Base-by-base conservation (phyloP, 2,329 filamentous ascomycete species). In the Diaporthe citri region DNA sequence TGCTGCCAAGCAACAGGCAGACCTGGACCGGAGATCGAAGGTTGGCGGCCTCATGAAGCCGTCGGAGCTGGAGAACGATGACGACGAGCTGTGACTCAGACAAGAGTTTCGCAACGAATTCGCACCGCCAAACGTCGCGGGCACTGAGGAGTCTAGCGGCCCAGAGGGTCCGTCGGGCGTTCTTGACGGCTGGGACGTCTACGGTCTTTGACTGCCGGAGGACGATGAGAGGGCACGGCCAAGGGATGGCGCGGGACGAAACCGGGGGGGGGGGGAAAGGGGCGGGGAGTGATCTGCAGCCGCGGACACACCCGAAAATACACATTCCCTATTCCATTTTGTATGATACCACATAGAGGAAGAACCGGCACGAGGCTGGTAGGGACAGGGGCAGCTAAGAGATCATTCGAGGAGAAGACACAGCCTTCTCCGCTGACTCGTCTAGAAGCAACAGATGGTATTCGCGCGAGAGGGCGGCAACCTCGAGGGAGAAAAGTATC, bases 21-120 rank as follows among this genome's bases (percentile, higher is more conserved):
- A 99, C 83, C 93, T 96, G 80, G 95, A 98, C 85, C 93, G 96
- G 79, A 92, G 95, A 77, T 94, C 96, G 86, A 98, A 98, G 89
- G 95, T 99, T 73, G 96, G 97, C 79, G 97, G 97, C 81, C 89
- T 99, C 76, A 88, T 99, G 81, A 98, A 99, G 88, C 97, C 97
- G 67, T 97, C 95, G n/a, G 97, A 99, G 84, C 91, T 99, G 82
- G 96, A 95, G 70, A 92, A 93, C 83, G 91, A 95, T 78, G 94
- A 96, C 80, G 94, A 96, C 81, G 94, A 96, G 85, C 89, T 96
- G 85, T 98, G 95, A 98, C 94, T 96, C 77, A 86, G 91, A 59
- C 84, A 91, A 83, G 93, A 95, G 83, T 84, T 94, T 62, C 87
- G 92, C 79, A 88, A 86, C 72, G 92, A 94, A 83, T 89, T 88